These are phyloP conservation scores for Irpex sp. DNA, from an alignment of 1,284 basidiomycete species.

Conservation along the genomic window DNA sequence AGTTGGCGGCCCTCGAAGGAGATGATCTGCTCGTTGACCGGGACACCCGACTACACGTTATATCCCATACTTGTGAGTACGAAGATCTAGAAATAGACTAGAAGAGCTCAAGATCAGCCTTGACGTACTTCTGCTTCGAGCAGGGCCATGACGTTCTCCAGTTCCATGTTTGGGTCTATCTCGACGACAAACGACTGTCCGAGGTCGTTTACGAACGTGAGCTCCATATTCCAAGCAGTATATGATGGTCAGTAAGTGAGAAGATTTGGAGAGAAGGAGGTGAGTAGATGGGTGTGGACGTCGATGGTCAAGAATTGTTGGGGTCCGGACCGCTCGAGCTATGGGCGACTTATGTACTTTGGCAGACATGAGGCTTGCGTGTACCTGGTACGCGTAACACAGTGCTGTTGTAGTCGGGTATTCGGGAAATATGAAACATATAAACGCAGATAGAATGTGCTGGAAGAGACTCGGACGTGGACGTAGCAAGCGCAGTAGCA, in stretches of 20 bases:
- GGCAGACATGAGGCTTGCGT: constrained; percentile 8
- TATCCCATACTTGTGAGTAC: neutral
- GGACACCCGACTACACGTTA: constrained; percentile 56
- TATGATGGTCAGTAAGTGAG: constrained; percentile 3
- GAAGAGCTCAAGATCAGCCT: constrained; percentile 10
- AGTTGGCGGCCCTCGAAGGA: constrained; percentile 64
- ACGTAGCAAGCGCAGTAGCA: neutral
- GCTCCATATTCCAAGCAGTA: constrained; percentile 50
- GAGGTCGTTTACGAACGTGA: constrained; percentile 80
- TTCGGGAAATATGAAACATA: neutral
- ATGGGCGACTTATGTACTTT: neutral
- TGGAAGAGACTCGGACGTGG: constrained; percentile 7
- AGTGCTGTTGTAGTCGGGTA: neutral
- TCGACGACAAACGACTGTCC: constrained; percentile 77
- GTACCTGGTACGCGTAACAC: neutral
- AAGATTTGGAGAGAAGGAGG: constrained; percentile 3
- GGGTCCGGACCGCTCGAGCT: neutral
- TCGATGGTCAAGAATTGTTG: neutral
- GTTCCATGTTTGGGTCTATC: constrained; percentile 83
- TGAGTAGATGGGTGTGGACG: constrained; percentile 2
- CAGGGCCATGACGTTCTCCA: constrained; percentile 86
- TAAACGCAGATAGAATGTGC: constrained; percentile 7
- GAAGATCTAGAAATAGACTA: neutral
- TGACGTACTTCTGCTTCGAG: constrained; percentile 82
- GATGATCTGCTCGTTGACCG: constrained; percentile 67